Conservation (phyloP, 2,329 filamentous ascomycete genomes). For the Calonectria hongkongensis region DNA sequence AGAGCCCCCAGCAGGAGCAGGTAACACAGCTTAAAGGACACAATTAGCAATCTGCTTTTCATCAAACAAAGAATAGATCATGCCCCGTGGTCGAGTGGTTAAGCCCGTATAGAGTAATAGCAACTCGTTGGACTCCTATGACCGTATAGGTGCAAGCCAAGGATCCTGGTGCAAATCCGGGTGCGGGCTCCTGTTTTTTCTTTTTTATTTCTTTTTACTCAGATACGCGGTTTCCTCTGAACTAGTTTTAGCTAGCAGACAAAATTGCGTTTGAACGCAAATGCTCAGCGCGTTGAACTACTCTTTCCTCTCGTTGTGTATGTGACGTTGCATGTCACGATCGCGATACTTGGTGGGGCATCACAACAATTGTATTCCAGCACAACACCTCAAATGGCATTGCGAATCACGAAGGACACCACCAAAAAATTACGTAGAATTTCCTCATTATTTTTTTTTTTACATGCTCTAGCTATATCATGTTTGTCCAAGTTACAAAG, state of each 20-base stretch:
- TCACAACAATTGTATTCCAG: too few species aligned
- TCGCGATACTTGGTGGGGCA: neutral
- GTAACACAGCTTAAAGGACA: slow-evolving; percentile 40
- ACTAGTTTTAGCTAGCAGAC: neutral
- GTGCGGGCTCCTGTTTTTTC: slow-evolving; percentile 55
- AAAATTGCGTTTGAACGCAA: neutral
- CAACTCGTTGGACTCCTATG: slow-evolving; percentile 62
- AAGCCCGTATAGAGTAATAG: slow-evolving; percentile 61
- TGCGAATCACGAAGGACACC: neutral
- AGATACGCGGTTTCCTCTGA: neutral
- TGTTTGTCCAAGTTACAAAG: slow-evolving; percentile 4
- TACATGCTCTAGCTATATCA: slow-evolving; percentile 8
- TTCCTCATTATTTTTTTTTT: neutral
- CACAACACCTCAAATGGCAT: neutral
- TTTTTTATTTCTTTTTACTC: neutral
- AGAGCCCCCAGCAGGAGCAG: slow-evolving; percentile 16
- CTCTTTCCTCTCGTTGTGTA: neutral
- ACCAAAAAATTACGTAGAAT: neutral
- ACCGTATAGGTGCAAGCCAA: slow-evolving; percentile 57
- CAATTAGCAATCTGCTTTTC: slow-evolving; percentile 25
- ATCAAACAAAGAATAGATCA: slow-evolving; percentile 39
- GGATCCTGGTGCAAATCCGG: slow-evolving; percentile 62
- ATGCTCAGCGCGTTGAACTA: neutral
- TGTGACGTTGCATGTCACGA: neutral
- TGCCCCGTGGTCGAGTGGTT: slow-evolving; percentile 50